Base-by-base conservation (phyloP, 805 yeast species). In the Metschnikowia cubensis region DNA sequence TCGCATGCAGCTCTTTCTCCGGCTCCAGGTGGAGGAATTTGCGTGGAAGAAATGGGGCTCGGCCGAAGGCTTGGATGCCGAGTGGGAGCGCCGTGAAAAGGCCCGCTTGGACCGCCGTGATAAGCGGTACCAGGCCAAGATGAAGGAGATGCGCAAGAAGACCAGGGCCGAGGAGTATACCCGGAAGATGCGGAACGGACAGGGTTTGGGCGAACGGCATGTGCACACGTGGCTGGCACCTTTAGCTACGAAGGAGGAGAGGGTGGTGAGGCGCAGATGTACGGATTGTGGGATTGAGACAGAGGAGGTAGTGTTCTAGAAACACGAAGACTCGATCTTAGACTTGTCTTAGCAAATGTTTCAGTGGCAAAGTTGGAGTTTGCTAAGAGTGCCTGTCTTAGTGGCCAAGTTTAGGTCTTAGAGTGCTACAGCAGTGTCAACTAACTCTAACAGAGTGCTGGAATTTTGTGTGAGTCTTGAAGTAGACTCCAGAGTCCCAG, bases 1-100 rank as follows among this genome's bases (percentile, higher is more conserved):
- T 45, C 79, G 94, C 62, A 94, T 94, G 99, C 96, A 91, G 76
- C 74, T 94, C 49, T 94, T 84, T 69, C 68, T 94, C 41, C 73
- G 99, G 52, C 87, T 83, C 61, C 98, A 94, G 61, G 89, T 94
- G n/a, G 99, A 94, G 65, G 89, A 85, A 60, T 88, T 77, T 68
- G 96, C 98, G 0, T 88, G 84, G 71, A 85, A 87, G 62, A 92
- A 94, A 68, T 94, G 99, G 99, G 96, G 94, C 1, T 85, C 95
- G 1, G 79, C 84, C 8, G 96, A 89, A 49, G 89, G 87, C 0
- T 68, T 94, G 36, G 99, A 94, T 66, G 78, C 78, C n/a, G 99
- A 94, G 65, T 94, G 96, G 88, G 87, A 88, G 56, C 68, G 89
- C 46, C 71, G 99, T 32, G 96, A 89, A 65, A 81, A 77, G 44